Conservation (phyloP, 139 green algal species). For the Yamagishiella unicocca region DNA sequence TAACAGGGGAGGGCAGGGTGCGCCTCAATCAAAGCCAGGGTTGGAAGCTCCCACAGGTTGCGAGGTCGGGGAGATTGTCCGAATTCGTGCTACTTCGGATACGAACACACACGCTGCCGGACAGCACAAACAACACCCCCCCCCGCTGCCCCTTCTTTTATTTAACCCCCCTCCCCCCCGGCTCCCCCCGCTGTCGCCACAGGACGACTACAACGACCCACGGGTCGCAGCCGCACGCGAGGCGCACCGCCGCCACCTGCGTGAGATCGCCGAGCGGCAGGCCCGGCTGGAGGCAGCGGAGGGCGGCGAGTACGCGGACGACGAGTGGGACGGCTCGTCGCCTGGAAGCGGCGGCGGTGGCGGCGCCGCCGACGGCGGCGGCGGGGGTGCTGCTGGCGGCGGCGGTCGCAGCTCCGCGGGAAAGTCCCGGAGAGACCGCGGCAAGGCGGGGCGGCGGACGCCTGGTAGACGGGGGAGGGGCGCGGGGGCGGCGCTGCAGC, state of each 20-base stretch:
- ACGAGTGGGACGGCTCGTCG: constrained; percentile 11
- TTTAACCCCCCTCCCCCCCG: background rate
- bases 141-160: too few species aligned
- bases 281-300: constrained; percentile 40
- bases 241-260: constrained; percentile 33
- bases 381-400: too few species aligned
- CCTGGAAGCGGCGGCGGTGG: background rate
- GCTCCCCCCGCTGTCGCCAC: background rate
- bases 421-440: background rate
- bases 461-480: background rate
- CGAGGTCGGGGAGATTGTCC: too few species aligned
- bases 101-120: too few species aligned
- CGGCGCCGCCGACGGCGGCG: background rate
- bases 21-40: too few species aligned
- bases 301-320: constrained; percentile 2
- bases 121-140: too few species aligned
- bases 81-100: too few species aligned
- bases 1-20: too few species aligned
- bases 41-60: too few species aligned
- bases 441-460: too few species aligned
- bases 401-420: too few species aligned
- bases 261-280: constrained; percentile 17
- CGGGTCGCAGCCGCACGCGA: constrained; percentile 22
- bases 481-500: background rate
- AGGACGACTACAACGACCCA: constrained; percentile 7